Percentiles rank a stretch among this genome's conserved stretches.
Conservation (phyloP, 306 rosid genomes). For the Lablab purpureus region DNA sequence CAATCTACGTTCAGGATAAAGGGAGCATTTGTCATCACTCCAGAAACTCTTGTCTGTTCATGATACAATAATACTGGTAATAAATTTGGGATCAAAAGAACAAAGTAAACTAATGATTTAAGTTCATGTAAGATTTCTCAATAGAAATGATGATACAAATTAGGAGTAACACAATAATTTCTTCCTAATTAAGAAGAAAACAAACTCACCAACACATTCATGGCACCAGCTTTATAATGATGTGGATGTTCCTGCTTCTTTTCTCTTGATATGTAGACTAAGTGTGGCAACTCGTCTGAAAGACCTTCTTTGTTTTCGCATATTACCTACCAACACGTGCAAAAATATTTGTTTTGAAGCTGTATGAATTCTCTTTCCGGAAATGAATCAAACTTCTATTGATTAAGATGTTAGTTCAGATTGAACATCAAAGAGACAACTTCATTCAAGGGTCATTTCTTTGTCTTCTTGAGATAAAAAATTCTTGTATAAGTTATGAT, state of each 20-base stretch:
- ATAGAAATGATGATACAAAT: too few species aligned
- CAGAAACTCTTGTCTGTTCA: slow-evolving; percentile 70
- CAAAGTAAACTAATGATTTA: neutral
- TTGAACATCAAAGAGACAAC: too few species aligned
- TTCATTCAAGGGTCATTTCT: too few species aligned
- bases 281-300: slow-evolving; percentile 53
- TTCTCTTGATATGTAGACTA: slow-evolving; percentile 73
- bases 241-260: slow-evolving; percentile 63
- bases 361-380: too few species aligned
- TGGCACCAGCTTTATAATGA: slow-evolving; percentile 78
- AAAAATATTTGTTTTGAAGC: neutral
- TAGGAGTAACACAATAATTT: neutral
- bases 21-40: slow-evolving; percentile 74
- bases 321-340: slow-evolving; percentile 49
- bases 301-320: slow-evolving; percentile 57
- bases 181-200: neutral
- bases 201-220: slow-evolving; percentile 71
- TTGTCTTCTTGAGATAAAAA: too few species aligned
- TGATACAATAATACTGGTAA: neutral
- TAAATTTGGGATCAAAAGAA: neutral
- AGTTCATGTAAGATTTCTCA: too few species aligned
- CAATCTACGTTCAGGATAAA: slow-evolving; percentile 70
- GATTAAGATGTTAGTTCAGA: too few species aligned
- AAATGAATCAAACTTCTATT: too few species aligned
- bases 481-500: too few species aligned